Evolutionary conservation across 2,329 filamentous ascomycete species (phyloP).

Genomic region (Hortaea werneckii): DNA sequence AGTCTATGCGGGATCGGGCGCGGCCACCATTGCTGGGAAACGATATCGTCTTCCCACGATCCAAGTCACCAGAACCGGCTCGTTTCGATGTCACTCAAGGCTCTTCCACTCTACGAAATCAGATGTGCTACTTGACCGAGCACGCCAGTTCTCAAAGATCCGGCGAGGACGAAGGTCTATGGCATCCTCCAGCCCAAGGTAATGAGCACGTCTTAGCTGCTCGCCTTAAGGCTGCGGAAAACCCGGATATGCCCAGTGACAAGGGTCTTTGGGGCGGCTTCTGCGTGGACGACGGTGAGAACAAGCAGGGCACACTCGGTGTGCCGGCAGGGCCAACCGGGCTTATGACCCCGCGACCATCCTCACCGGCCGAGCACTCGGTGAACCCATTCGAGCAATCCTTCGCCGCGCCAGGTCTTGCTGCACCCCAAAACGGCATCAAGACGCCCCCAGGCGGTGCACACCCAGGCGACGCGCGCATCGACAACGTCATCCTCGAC

Average conservation of each 20-base stretch:
- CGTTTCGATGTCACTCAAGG: constrained; percentile 69
- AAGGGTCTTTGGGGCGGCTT: constrained; percentile 68
- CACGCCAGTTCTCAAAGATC: constrained; percentile 38
- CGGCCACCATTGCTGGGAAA: constrained; percentile 79
- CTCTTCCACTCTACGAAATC: constrained; percentile 38
- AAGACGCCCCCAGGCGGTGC: constrained; percentile 15
- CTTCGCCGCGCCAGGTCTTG: constrained; percentile 16
- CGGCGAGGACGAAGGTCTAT: constrained; percentile 44
- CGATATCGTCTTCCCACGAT: constrained; percentile 71
- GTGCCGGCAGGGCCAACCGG: constrained; percentile 36
- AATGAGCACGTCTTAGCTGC: neutral
- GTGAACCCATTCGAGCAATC: constrained; percentile 33
- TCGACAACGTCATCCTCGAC: constrained; percentile 32
- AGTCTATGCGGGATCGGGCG: constrained; percentile 48
- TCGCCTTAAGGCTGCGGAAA: constrained; percentile 8
- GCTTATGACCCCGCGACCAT: constrained; percentile 37
- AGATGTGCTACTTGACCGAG: constrained; percentile 42
- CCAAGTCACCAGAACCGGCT: constrained; percentile 72
- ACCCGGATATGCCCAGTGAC: constrained; percentile 6
- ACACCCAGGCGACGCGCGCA: constrained; percentile 10
- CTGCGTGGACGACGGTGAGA: constrained; percentile 38
- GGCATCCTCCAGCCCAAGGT: constrained; percentile 29
- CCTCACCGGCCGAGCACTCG: constrained; percentile 16
- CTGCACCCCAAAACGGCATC: constrained; percentile 7
- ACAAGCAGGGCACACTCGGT: constrained; percentile 22